Percentiles rank a stretch among this genome's conserved stretches.
phyloP scores from a whole-genome alignment of 2,329 filamentous ascomycete genomes.

The Fusarium burgessii region DNA sequence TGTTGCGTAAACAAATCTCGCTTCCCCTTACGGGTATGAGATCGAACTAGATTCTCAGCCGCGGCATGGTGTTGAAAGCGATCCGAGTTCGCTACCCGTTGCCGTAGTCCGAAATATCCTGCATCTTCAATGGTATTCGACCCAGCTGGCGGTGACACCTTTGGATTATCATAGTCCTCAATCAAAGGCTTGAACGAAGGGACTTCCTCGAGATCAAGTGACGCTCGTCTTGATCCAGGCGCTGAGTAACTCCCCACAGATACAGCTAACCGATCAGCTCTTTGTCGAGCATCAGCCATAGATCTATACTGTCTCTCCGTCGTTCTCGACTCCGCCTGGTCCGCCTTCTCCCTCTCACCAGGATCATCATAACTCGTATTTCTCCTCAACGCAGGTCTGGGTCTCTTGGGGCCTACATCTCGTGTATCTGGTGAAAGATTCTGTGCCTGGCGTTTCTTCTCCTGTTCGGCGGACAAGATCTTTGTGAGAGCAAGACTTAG shows the following conservation, averaged over 20 bases:
- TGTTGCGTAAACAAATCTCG: slow-evolving; percentile 50
- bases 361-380: slow-evolving; percentile 59
- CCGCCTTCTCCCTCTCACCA: slow-evolving; percentile 55
- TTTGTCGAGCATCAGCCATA: slow-evolving; percentile 55
- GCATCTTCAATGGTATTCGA: slow-evolving; percentile 24
- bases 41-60: slow-evolving; percentile 53
- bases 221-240: slow-evolving; percentile 53
- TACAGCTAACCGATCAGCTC: slow-evolving; percentile 55
- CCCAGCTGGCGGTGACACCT: slow-evolving; percentile 42
- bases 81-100: slow-evolving; percentile 37
- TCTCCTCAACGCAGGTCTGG: slow-evolving; percentile 56
- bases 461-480: slow-evolving; percentile 52
- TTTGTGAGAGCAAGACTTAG: slow-evolving; percentile 55
- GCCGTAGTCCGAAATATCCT: slow-evolving; percentile 42
- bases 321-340: slow-evolving; percentile 54
- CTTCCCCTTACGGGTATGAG: slow-evolving; percentile 50
- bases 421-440: slow-evolving; percentile 25
- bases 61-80: slow-evolving; percentile 43
- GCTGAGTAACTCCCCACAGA: slow-evolving; percentile 56
- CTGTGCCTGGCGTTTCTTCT: slow-evolving; percentile 34
- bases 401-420: slow-evolving; percentile 42
- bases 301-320: slow-evolving; percentile 55
- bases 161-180: slow-evolving; percentile 44
- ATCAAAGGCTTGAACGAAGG: slow-evolving; percentile 51
- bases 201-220: slow-evolving; percentile 46